Evolutionary conservation across 2,329 filamentous ascomycete genomes (phyloP), one percentile per base, ranked within the genome.

Genomic region (Neofusicoccum laricinum): DNA sequence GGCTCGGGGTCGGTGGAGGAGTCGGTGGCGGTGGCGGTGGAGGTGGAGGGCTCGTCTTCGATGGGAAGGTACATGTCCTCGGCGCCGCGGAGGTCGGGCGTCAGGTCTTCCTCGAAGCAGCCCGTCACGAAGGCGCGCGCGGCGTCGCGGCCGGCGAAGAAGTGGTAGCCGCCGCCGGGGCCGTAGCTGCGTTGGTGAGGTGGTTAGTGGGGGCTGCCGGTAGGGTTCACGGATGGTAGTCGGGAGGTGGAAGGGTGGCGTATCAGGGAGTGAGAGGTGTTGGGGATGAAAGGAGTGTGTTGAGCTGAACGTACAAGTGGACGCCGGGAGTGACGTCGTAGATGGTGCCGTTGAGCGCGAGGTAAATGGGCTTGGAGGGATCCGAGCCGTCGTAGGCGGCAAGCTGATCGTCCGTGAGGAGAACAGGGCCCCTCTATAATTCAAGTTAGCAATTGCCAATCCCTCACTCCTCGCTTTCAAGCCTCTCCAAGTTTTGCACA

Each of bases 91-190:
- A 97, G 80, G 79, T 99, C 95, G 3, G 90, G 84, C 1, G 89
- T 95, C 36, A 88, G 82, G 81, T 99, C 95, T 68, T 92, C 89
- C 43, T 86, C 81, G 80, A 99, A 99, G 77, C 95, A 99, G 17
- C 92, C 92, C 2, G 95, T 98, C 19, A 99, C 88, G 77, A 93
- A 99, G 19, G 89, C 92, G 55, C 95, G 89, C 14, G 90, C 88
- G 38, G 94, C 93, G 78, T 99, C 95, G 67, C 85, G 84, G 66
- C 94, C 95, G 0, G 93, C 87, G 77, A 99, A 97, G 79, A 90
- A 89, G 72, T 88, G 84, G 82, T 99, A 99, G 41, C 87, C 88
- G 4, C 93, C 95, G 32, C 92, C 93, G 0, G 93, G 84, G 77
- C 70, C 86, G 82, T 84, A 84, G 65, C 59, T 66, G 55, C 15